These are phyloP conservation scores for Beauveria asiatica DNA, from an alignment of 2,329 filamentous ascomycete species.

Conservation along the genomic window DNA sequence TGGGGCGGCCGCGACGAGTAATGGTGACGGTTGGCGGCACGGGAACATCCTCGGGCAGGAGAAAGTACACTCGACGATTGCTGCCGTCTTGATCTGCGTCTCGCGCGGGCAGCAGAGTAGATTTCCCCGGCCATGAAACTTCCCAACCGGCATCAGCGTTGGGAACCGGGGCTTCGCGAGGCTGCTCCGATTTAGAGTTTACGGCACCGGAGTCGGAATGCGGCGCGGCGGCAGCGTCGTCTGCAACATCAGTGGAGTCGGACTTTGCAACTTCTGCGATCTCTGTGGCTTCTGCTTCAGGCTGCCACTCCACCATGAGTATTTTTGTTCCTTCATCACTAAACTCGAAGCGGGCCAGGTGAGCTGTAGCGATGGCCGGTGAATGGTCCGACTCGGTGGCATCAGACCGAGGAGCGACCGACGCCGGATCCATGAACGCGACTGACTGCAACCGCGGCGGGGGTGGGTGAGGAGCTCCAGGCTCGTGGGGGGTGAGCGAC, in stretches of 20 bases:
- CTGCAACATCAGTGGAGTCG: background rate
- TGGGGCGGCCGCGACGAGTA: constrained; percentile 30
- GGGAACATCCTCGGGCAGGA: constrained; percentile 62
- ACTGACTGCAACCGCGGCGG: constrained; percentile 7
- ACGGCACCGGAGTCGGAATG: background rate
- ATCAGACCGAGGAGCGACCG: constrained; percentile 26
- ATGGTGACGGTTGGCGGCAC: constrained; percentile 68
- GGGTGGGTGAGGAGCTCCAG: constrained; percentile 1
- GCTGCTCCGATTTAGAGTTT: background rate
- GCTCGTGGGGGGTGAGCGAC: background rate
- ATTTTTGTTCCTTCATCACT: constrained; percentile 83
- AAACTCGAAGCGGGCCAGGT: constrained; percentile 72
- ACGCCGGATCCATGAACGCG: constrained; percentile 22
- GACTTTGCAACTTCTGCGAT: background rate
- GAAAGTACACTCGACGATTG: constrained; percentile 64
- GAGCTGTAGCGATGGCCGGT: constrained; percentile 21
- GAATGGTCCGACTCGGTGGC: constrained; percentile 4
- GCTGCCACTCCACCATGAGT: constrained; percentile 85
- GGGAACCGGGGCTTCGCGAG: constrained; percentile 12
- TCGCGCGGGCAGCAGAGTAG: constrained; percentile 57
- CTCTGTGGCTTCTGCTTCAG: constrained; percentile 13
- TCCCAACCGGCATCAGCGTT: constrained; percentile 48
- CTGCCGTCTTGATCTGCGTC: constrained; percentile 24
- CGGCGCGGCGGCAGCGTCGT: background rate
- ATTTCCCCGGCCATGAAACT: constrained; percentile 77